Conservation (phyloP, 306 rosid species). For the Vicia faba region DNA sequence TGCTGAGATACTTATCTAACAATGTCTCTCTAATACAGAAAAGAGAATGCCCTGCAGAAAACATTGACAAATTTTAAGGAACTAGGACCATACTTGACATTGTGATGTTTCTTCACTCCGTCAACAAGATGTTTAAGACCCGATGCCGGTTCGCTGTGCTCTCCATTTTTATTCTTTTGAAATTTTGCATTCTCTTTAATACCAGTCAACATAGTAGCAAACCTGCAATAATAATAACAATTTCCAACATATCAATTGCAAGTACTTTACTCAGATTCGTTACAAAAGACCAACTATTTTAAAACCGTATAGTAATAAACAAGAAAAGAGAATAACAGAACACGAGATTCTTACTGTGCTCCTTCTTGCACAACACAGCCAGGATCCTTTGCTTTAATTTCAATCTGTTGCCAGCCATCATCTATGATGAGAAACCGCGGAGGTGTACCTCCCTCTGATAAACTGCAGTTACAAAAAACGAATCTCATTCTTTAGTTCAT, state of each 20-base stretch:
- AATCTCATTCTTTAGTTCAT: slow-evolving; percentile 31
- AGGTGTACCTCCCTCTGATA: slow-evolving; percentile 84
- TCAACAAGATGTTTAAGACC: slow-evolving; percentile 89
- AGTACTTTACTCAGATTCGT: slow-evolving; percentile 17
- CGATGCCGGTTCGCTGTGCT: slow-evolving; percentile 49
- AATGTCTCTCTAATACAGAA: not conserved
- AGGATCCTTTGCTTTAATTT: slow-evolving; percentile 60
- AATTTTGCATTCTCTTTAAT: slow-evolving; percentile 84
- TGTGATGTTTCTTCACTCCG: slow-evolving; percentile 74
- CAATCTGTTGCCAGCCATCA: slow-evolving; percentile 99
- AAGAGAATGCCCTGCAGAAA: not conserved
- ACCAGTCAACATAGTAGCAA: slow-evolving; percentile 85
- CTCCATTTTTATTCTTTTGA: slow-evolving; percentile 69
- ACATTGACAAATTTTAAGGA: slow-evolving; percentile 2
- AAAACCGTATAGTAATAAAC: not conserved
- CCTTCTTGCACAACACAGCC: slow-evolving; percentile 80
- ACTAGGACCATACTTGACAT: slow-evolving; percentile 67
- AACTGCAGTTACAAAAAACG: slow-evolving; percentile 55
- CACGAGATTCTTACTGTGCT: slow-evolving; percentile 77
- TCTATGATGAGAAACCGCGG: slow-evolving; percentile 87
- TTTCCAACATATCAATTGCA: slow-evolving; percentile 32
- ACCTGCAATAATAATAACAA: slow-evolving; percentile 53
- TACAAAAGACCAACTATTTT: not conserved
- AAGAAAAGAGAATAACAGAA: not conserved
- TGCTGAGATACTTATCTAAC: not conserved